These are phyloP conservation scores for Cystofilobasidium bisporidii DNA, from an alignment of 768 basidiomycete genomes.

Conservation along the genomic window DNA sequence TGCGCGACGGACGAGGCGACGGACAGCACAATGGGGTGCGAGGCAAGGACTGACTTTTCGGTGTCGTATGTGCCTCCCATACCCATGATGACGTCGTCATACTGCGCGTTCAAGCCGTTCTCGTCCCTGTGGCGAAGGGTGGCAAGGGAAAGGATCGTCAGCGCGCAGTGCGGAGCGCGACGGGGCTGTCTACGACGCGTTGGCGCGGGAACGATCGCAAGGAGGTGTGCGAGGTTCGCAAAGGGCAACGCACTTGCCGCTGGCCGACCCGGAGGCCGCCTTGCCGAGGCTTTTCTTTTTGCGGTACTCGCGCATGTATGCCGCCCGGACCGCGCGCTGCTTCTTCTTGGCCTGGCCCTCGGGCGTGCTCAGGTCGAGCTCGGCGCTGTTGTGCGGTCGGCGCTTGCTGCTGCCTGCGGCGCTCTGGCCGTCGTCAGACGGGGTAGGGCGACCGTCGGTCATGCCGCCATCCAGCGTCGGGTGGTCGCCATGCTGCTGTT, in stretches of 20 bases:
- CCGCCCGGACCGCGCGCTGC: neutral
- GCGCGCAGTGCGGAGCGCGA: too few relatives aligned
- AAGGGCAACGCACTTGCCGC: neutral
- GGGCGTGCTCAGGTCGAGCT: constrained; percentile 7
- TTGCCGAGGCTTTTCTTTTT: constrained; percentile 15
- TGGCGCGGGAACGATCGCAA: neutral
- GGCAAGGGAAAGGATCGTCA: neutral
- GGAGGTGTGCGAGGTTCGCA: neutral
- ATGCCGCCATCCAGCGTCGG: too few relatives aligned
- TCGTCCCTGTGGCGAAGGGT: neutral
- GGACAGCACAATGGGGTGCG: neutral
- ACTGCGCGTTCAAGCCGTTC: neutral
- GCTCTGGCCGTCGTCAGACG: neutral
- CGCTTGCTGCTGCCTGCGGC: neutral
- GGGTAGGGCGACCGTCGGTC: too few relatives aligned
- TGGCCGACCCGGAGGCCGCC: too few relatives aligned
- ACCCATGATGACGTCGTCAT: neutral
- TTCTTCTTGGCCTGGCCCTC: constrained; percentile 14
- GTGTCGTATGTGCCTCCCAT: neutral
- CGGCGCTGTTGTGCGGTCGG: neutral
- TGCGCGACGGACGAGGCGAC: too few relatives aligned
- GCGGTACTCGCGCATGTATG: constrained; percentile 12
- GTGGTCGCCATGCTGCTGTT: neutral
- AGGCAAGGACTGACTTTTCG: neutral
- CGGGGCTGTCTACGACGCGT: too few relatives aligned